A percentile compares a stretch with the other conserved stretches of the same genome.
These are phyloP conservation scores for Phlyctochytrium arcticum DNA, from an alignment of 192 early-diverging fungal genomes.

Conservation along the genomic window DNA sequence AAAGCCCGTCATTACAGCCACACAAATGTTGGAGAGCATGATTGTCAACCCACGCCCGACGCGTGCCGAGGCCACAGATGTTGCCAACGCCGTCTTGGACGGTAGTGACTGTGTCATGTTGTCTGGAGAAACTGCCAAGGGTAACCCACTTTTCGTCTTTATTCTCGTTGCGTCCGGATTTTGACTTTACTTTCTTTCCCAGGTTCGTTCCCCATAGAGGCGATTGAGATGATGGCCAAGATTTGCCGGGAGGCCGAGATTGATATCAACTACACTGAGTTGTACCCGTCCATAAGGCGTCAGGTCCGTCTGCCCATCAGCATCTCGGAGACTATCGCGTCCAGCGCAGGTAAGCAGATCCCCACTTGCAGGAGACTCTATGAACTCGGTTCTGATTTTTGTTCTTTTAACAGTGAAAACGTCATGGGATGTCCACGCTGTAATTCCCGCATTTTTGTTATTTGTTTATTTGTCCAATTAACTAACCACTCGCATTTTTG, in stretches of 20 bases:
- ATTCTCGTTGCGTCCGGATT: too few relatives aligned
- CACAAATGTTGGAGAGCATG: slow-evolving; percentile 89
- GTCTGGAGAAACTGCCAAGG: slow-evolving; percentile 97
- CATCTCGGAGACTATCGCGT: slow-evolving; percentile 90
- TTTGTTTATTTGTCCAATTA: too few relatives aligned
- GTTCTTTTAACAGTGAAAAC: slow-evolving; percentile 27
- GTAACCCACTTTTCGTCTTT: not conserved
- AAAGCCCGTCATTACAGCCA: slow-evolving; percentile 94
- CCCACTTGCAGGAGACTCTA: too few relatives aligned
- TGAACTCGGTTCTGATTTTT: not conserved
- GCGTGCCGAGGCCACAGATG: slow-evolving; percentile 96
- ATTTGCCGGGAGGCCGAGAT: slow-evolving; percentile 91
- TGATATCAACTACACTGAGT: slow-evolving; percentile 89
- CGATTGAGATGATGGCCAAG: slow-evolving; percentile 92
- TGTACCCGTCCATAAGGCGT: slow-evolving; percentile 84
- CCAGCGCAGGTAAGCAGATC: slow-evolving; percentile 71
- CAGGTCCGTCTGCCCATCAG: slow-evolving; percentile 69
- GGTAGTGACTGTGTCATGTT: slow-evolving; percentile 99
- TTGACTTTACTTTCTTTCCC: not conserved
- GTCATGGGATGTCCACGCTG: slow-evolving; percentile 57
- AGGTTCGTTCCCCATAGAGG: slow-evolving; percentile 79
- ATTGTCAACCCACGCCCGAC: slow-evolving; percentile 92
- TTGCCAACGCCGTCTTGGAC: slow-evolving; percentile 96
- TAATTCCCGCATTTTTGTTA: not conserved
- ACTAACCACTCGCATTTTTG: too few relatives aligned